phyloP scores from a whole-genome alignment of 1,284 basidiomycete genomes.

The Malassezia obtusa region DNA sequence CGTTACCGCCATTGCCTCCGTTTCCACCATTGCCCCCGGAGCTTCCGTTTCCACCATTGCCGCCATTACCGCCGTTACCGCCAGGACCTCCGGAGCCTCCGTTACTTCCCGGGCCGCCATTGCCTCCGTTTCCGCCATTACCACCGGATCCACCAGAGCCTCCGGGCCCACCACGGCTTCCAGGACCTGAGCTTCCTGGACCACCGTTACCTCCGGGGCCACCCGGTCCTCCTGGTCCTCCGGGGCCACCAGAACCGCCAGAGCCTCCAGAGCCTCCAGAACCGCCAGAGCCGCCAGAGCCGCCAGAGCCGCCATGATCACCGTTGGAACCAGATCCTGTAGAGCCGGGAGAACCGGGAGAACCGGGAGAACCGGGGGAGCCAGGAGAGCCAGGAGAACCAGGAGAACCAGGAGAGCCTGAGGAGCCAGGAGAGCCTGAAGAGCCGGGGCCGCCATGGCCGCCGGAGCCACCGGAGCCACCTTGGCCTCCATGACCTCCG shows the following conservation, averaged over 20 bases:
- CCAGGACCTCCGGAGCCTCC: constrained; percentile 13
- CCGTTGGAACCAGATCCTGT: constrained; percentile 6
- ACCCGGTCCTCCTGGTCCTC: background rate
- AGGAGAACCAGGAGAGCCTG: background rate
- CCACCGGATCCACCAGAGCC: background rate
- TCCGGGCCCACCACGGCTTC: background rate
- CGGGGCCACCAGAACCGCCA: constrained; percentile 6
- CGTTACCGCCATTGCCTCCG: constrained; percentile 1
- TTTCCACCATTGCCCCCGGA: constrained; percentile 12
- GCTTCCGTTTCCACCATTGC: constrained; percentile 8
- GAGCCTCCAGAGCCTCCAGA: constrained; percentile 4
- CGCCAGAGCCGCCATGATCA: background rate
- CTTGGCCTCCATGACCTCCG: constrained; percentile 8
- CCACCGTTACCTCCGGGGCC: background rate
- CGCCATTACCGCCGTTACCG: constrained; percentile 6
- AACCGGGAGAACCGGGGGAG: constrained; percentile 3
- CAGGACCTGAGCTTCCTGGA: background rate
- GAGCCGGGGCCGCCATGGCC: constrained; percentile 4
- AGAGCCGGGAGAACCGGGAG: constrained; percentile 1
- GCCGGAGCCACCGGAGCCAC: constrained; percentile 11
- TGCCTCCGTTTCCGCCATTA: constrained; percentile 1
- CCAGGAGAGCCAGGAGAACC: constrained; percentile 2
- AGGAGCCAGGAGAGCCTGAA: background rate
- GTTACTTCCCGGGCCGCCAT: constrained; percentile 2
- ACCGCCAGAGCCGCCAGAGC: constrained; percentile 6